Evolutionary conservation across 768 basidiomycete species (phyloP).

Genomic region (Rhizopogon vulgaris): DNA sequence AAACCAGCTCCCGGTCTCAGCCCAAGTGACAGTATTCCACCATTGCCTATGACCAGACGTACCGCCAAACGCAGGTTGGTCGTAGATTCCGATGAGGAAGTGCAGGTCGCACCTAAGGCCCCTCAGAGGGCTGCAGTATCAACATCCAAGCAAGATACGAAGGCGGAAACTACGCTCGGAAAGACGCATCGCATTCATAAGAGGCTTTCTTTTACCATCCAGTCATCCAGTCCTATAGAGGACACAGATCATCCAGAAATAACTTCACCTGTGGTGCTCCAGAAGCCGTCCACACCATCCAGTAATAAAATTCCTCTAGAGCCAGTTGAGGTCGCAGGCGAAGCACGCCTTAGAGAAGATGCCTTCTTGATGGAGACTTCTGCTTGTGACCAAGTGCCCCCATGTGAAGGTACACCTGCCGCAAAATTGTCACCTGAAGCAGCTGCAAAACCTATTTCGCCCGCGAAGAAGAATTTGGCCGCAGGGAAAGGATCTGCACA

Average conservation of each 20-base stretch:
- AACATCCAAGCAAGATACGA: neutral
- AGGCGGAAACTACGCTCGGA: neutral
- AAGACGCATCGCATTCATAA: neutral
- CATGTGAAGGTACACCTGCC: neutral
- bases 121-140: neutral
- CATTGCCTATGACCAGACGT: neutral
- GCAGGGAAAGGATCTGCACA: neutral
- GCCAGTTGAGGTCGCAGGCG: neutral
- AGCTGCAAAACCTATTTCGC: neutral
- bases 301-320: neutral
- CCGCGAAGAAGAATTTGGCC: neutral
- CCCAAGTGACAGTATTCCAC: neutral
- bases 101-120: neutral
- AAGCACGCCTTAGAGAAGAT: neutral
- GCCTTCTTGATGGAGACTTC: neutral
- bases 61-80: slow-evolving; percentile 1
- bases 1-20: slow-evolving; percentile 1
- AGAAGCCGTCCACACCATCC: neutral
- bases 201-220: neutral
- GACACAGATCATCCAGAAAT: neutral
- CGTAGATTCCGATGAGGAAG: slow-evolving; percentile 19
- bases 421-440: neutral
- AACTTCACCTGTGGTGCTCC: neutral
- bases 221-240: neutral
- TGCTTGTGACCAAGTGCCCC: neutral